Conservation (phyloP, 106 monocot genomes). For the Dendrobium nobile region DNA sequence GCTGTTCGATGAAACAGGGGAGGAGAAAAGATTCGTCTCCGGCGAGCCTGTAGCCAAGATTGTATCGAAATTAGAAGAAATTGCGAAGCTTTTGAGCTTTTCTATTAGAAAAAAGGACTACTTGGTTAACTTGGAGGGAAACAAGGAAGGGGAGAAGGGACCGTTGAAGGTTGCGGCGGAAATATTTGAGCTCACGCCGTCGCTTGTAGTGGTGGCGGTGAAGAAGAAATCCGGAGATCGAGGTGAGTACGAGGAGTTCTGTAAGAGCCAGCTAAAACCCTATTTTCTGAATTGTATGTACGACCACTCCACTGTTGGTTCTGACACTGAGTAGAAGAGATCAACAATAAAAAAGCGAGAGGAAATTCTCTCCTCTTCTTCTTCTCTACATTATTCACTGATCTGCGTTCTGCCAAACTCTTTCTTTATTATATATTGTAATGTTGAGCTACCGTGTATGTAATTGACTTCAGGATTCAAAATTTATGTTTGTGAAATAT, state of each 20-base stretch:
- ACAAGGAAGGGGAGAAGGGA: constrained; percentile 19
- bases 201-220: background rate
- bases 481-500: too few relatives aligned
- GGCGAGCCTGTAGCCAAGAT: constrained; percentile 18
- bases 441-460: too few relatives aligned
- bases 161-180: constrained; percentile 17
- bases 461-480: too few relatives aligned
- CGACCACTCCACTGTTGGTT: background rate
- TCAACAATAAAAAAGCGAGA: background rate
- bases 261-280: constrained; percentile 1
- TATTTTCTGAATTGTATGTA: constrained; percentile 1
- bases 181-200: constrained; percentile 29
- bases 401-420: too few relatives aligned
- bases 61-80: constrained; percentile 27
- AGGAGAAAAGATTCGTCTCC: constrained; percentile 22
- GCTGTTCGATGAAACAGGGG: constrained; percentile 24
- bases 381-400: too few relatives aligned
- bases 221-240: constrained; percentile 9
- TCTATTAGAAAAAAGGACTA: constrained; percentile 26
- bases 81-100: constrained; percentile 19
- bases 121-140: constrained; percentile 21
- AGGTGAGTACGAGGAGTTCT: constrained; percentile 17
- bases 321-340: constrained; percentile 5
- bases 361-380: too few relatives aligned
- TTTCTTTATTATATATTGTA: too few relatives aligned